A percentile compares a stretch with the other conserved stretches of the same genome.
Conservation (phyloP, 805 yeast species). For the Candida ficus region DNA sequence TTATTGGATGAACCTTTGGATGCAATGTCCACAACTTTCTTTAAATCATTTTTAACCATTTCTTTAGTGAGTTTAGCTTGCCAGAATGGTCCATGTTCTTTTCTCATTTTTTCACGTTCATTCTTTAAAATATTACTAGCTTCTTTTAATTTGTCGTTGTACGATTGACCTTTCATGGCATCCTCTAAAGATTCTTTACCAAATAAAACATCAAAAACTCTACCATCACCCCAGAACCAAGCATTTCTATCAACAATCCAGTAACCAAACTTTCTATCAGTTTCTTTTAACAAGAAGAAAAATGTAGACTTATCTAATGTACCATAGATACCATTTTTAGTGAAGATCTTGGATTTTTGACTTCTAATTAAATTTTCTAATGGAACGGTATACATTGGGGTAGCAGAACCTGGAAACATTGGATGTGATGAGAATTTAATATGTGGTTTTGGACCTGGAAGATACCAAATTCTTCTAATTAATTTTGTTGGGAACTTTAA, state of each 20-base stretch:
- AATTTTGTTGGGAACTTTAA: slow-evolving; percentile 62
- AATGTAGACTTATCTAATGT: slow-evolving; percentile 71
- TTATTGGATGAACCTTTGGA: slow-evolving; percentile 2
- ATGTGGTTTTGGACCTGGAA: slow-evolving; percentile 53
- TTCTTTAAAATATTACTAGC: slow-evolving; percentile 16
- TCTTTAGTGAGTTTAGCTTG: slow-evolving; percentile 18
- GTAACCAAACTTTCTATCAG: slow-evolving; percentile 43
- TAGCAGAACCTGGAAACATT: slow-evolving; percentile 64
- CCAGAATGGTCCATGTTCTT: slow-evolving; percentile 21
- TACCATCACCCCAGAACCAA: slow-evolving; percentile 90
- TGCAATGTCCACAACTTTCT: slow-evolving; percentile 17
- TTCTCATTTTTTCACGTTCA: slow-evolving; percentile 17
- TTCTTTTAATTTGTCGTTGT: slow-evolving; percentile 19
- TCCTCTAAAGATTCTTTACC: slow-evolving; percentile 74
- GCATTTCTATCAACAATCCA: slow-evolving; percentile 81
- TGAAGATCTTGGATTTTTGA: slow-evolving; percentile 65
- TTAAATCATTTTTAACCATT: slow-evolving; percentile 18
- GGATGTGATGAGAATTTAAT: slow-evolving; percentile 73
- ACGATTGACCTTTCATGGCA: slow-evolving; percentile 44
- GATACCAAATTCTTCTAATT: slow-evolving; percentile 69
- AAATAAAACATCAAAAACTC: slow-evolving; percentile 75
- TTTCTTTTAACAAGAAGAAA: slow-evolving; percentile 66
- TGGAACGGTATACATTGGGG: slow-evolving; percentile 66
- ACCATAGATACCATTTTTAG: slow-evolving; percentile 86
- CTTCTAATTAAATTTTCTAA: slow-evolving; percentile 49